A percentile compares a stretch with the other conserved stretches of the same genome.
These are phyloP conservation scores for Pulveroboletus sp. DNA, from an alignment of 768 basidiomycete species.

Conservation along the genomic window DNA sequence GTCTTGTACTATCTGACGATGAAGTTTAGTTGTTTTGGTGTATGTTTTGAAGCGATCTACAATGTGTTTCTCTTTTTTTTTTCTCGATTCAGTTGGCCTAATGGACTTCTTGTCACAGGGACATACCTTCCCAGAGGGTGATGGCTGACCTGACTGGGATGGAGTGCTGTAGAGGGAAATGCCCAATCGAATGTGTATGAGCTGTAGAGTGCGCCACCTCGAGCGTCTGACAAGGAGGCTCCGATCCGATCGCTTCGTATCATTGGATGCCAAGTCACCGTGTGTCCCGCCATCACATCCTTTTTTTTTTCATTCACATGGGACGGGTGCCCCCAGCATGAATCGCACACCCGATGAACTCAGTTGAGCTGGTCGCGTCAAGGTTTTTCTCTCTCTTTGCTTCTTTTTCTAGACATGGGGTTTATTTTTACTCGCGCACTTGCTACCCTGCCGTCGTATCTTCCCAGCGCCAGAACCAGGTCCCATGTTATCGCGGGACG, in stretches of 20 bases:
- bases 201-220: not conserved
- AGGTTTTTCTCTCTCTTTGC: not conserved
- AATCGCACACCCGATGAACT: no score
- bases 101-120: conserved; percentile 10
- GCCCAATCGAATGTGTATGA: not conserved
- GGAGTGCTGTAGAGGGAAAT: not conserved
- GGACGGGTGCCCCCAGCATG: no score
- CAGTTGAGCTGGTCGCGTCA: not conserved
- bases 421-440: conserved; percentile 13
- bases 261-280: conserved; percentile 13
- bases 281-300: not conserved
- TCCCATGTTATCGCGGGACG: not conserved
- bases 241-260: conserved; percentile 18
- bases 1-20: conserved; percentile 39
- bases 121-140: not conserved
- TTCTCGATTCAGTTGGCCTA: not conserved
- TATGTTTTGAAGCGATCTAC: conserved; percentile 7
- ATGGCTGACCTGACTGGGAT: not conserved
- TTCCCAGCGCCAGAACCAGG: conserved; percentile 11
- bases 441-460: conserved; percentile 12
- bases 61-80: not conserved
- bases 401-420: not conserved
- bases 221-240: conserved; percentile 2
- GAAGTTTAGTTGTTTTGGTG: conserved; percentile 24
- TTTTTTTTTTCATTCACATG: not conserved